Percentiles rank a stretch among this genome's conserved stretches.
These are phyloP conservation scores for Pistacia atlantica DNA, from an alignment of 345 rosid genomes.

Conservation along the genomic window DNA sequence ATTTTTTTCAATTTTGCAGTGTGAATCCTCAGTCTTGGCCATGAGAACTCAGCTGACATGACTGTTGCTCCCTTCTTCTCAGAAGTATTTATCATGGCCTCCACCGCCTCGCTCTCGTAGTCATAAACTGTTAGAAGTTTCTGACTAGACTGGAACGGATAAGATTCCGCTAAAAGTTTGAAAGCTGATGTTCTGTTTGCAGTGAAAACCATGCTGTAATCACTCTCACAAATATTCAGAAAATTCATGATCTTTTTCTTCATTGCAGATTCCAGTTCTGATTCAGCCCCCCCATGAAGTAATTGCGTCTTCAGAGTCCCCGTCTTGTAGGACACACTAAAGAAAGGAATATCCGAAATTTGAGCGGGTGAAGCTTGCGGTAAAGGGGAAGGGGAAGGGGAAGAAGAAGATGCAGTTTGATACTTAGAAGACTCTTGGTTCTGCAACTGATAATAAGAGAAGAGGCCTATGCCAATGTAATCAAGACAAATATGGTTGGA, in stretches of 20 bases:
- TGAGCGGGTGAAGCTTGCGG: constrained; percentile 25
- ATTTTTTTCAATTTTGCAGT: constrained; percentile 64
- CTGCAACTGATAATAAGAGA: constrained; percentile 72
- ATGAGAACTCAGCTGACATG: constrained; percentile 81
- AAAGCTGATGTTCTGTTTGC: constrained; percentile 92
- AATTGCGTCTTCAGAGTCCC: constrained; percentile 82
- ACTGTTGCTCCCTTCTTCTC: constrained; percentile 76
- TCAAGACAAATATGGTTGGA: constrained; percentile 82
- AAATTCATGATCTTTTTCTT: constrained; percentile 78
- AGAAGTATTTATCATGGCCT: constrained; percentile 61
- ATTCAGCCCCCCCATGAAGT: constrained; percentile 69
- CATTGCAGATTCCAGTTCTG: constrained; percentile 65
- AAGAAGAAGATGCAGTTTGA: constrained; percentile 45
- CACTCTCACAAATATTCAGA: constrained; percentile 70
- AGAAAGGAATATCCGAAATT: constrained; percentile 69
- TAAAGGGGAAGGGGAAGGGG: constrained; percentile 32
- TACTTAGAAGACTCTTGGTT: constrained; percentile 41
- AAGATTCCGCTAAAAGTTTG: constrained; percentile 83
- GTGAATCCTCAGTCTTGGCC: constrained; percentile 84
- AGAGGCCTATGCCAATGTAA: constrained; percentile 87
- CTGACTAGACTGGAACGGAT: constrained; percentile 63
- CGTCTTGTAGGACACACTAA: constrained; percentile 71
- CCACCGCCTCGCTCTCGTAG: constrained; percentile 82
- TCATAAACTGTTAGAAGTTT: constrained; percentile 87
- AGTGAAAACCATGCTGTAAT: constrained; percentile 88